Base-by-base conservation (phyloP, 306 rosid genomes). In the Quercus mongolica region DNA sequence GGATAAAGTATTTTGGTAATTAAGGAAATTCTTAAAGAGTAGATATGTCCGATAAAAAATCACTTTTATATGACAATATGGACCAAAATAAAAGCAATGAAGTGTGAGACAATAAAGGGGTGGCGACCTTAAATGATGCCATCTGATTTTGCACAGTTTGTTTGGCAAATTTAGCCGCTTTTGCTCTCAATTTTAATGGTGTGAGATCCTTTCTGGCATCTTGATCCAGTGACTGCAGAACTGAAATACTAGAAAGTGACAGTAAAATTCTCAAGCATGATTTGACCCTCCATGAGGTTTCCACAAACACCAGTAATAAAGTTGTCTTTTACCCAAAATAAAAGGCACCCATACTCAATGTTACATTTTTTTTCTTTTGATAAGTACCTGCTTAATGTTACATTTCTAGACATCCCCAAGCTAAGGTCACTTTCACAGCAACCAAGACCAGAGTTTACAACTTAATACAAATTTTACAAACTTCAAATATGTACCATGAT, bases 111-210 rank as follows among this genome's bases (percentile, higher is more conserved):
- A 74, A 74, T 15, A 70, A 78, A 65, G 49, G 82, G 67, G 21
- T 30, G 46, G 75, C 65, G 82, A 92, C 98, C 97, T 96, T 93
- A 86, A 96, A 96, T 74, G 99, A 93, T 80, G 89, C 84, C 98
- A 96, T 96, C 87, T 96, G 98, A 80, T 73, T 83, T 86, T 89
- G 89, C 75, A 93, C 97, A 18, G 99, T 91, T 78, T 87, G 89
- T 87, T 91, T 96, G 85, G 99, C 98, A 88, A 96, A 96, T 73
- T 93, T 96, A 54, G 98, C 89, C 23, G 98, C 99, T 88, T 93
- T 96, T 70, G 95, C 92, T 86, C 99, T 88, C 90, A 96, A 84
- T 79, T 91, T 96, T 62, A 89, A 86, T 54, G 99, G 98, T 56
- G 97, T 88, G 59, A 96, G 94, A 74, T 89, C 86, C 78, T 82